Conservation (phyloP, 1,284 basidiomycete species). For the Cutaneotrichosporon sp. region DNA sequence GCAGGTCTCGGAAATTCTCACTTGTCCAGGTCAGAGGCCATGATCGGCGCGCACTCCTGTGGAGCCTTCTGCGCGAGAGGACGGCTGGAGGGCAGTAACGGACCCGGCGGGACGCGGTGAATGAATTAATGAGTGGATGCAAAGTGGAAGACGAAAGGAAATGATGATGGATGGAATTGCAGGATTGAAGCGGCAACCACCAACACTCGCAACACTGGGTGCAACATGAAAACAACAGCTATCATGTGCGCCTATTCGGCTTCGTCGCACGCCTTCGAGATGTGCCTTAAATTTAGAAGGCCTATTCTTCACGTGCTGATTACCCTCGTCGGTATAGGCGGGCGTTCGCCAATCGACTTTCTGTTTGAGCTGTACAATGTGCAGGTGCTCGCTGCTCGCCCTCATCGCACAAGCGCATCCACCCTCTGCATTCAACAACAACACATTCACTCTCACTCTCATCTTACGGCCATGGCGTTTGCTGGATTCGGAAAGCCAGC, state of each 20-base stretch:
- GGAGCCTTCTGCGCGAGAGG: neutral
- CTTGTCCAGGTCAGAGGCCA: constrained; percentile 44
- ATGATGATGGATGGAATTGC: neutral
- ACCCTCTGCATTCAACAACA: too few relatives aligned
- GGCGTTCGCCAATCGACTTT: too few relatives aligned
- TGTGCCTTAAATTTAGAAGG: too few relatives aligned
- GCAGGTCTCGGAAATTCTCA: constrained; percentile 13
- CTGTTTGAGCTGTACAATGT: too few relatives aligned
- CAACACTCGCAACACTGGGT: too few relatives aligned
- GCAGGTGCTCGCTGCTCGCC: too few relatives aligned
- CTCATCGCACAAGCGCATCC: neutral
- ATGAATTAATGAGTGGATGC: neutral
- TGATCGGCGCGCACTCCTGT: constrained; percentile 7
- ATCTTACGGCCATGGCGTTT: constrained; percentile 10
- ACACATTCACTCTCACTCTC: too few relatives aligned
- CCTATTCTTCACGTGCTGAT: too few relatives aligned
- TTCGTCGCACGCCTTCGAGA: neutral
- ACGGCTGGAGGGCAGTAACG: neutral
- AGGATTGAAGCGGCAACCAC: too few relatives aligned
- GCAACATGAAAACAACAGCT: too few relatives aligned
- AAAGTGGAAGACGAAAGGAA: constrained; percentile 4
- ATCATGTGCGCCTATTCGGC: neutral
- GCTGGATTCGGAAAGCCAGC: constrained; percentile 1
- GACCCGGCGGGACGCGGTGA: too few relatives aligned
- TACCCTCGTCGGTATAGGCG: too few relatives aligned